Base-by-base conservation (phyloP, 2,329 filamentous ascomycete genomes). In the Penicillium crustosum region DNA sequence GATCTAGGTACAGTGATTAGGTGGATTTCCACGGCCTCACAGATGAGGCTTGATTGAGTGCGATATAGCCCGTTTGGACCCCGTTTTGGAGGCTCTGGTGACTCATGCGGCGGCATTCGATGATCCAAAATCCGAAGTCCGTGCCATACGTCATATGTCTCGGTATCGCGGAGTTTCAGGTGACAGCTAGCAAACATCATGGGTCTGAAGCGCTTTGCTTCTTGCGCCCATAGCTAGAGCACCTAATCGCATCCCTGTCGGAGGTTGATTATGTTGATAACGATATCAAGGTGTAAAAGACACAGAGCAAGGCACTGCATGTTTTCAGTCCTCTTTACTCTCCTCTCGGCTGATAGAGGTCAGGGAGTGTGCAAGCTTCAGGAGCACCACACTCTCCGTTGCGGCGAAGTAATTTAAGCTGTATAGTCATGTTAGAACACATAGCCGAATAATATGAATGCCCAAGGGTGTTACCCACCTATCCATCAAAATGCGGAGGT, bases 401-500 rank as follows among this genome's bases (percentile, higher is more conserved):
- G 94, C 94, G 3, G 94, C 94, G 68, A 97, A 95, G 75, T 97
- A 96, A 68, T 99, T 97, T 61, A 99, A 60, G 60, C 76, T 78
- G 50, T 1, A 49, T 23, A 4, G 7, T 49, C 39, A 6, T 4
- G 58, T 59, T 39, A 54, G 61, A 54, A 29, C 42, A 25, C 15
- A 23, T 47, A 13, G 13, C 6, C 1, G 7, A 35, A 5, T 19
- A 12, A 6, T 25, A 15, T 17, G 8, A 9, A 44, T 38, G 5
- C 6, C 4, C 17, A 31, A 42, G 10, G 31, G 2, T 25, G 23
- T 19, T 29, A 58, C 70, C 41, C 51, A 82, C 60, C 91, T 93
- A 72, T 97, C 94, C 38, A 97, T 86, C 68, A 99, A 76, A 65
- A 97, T 96, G 78, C 96, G 93, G 67, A 99, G 77, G 76, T 97